Evolutionary conservation across 306 rosid genomes (phyloP), one percentile per base, ranked within the genome.

Genomic region (Cicer pinnatifidum): DNA sequence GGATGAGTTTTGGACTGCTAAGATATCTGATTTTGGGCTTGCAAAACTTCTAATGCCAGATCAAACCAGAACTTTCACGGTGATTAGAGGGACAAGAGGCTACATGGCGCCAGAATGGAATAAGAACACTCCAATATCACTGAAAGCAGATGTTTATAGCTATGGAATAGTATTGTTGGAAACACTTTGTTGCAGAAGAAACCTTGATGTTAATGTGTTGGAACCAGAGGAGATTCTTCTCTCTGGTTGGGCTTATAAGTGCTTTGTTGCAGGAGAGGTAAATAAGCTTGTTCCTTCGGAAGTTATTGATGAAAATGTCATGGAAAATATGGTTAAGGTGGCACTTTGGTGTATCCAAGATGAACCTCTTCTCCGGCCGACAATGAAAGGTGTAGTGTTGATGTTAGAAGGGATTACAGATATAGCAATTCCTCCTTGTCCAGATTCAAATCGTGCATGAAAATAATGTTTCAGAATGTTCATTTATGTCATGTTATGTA

Each of bases 291-390:
- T 73, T 44, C 68, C 7, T 62, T 38, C 58, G 78, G 78, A 81
- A 37, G 50, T 9, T 0, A 52, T 71, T 43, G 76, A 83, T 64
- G 41, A 35, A 3, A 58, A 46, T 3, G 17, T 41, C 7, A 10
- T 79, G 57, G 83, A 83, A 62, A 79, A 56, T 17, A 75, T 83
- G 76, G 57, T 79, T 35, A 83, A 79, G 58, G 81, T 79, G 62
- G 84, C 76, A 38, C 65, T 75, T n/a, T 83, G 86, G 82, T 83
- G 84, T 12, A 38, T 79, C 68, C 82, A 83, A 75, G 86, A 79
- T 50, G 86, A 83, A 17, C 69, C 86, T 39, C 17, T 37, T 71
- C 81, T 79, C 9, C 67, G 86, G 3, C 86, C 86, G 57, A 56
- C 86, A 41, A 83, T 83, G 81, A 83, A 83, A 69, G 76, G 81